Evolutionary conservation across 805 yeast species (phyloP).

Genomic region (Scheffersomyces lignosus): DNA sequence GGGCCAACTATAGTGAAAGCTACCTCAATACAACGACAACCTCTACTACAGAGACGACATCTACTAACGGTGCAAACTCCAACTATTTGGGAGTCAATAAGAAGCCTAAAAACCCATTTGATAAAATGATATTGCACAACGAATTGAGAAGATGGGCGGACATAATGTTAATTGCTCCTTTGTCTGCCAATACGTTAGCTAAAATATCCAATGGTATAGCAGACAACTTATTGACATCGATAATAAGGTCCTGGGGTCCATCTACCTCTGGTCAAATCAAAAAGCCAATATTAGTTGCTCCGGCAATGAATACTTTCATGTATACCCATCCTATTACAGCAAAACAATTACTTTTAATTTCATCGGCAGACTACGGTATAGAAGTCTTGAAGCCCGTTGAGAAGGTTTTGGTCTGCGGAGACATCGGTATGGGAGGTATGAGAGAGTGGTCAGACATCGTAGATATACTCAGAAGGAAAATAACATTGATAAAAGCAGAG

Average conservation of each 20-base stretch:
- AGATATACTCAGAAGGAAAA: conserved; percentile 39
- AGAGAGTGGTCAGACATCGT: conserved; percentile 48
- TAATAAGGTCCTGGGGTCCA: conserved; percentile 44
- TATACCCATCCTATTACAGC: conserved; percentile 47
- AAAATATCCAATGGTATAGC: conserved; percentile 45
- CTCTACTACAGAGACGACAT: conserved; percentile 18
- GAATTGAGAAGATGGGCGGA: conserved; percentile 50
- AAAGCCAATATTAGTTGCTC: conserved; percentile 47
- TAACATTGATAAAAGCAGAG: conserved; percentile 28
- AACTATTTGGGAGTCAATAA: conserved; percentile 7
- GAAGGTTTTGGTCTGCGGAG: conserved; percentile 48
- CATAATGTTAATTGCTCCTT: conserved; percentile 45
- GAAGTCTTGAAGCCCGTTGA: conserved; percentile 48
- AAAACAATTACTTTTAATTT: conserved; percentile 34
- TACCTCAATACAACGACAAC: conserved; percentile 14
- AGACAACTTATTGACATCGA: conserved; percentile 44
- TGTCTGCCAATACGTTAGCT: conserved; percentile 46
- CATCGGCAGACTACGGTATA: conserved; percentile 38
- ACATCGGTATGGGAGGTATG: conserved; percentile 53
- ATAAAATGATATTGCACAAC: conserved; percentile 41
- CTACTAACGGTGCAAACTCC: conserved; percentile 5
- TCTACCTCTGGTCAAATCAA: conserved; percentile 18
- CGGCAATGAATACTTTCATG: conserved; percentile 51
- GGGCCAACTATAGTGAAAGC: conserved; percentile 53
- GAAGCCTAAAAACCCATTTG: conserved; percentile 32